These are phyloP conservation scores for Cyberlindnera misumaiensis DNA, from an alignment of 805 yeast species.

Conservation along the genomic window DNA sequence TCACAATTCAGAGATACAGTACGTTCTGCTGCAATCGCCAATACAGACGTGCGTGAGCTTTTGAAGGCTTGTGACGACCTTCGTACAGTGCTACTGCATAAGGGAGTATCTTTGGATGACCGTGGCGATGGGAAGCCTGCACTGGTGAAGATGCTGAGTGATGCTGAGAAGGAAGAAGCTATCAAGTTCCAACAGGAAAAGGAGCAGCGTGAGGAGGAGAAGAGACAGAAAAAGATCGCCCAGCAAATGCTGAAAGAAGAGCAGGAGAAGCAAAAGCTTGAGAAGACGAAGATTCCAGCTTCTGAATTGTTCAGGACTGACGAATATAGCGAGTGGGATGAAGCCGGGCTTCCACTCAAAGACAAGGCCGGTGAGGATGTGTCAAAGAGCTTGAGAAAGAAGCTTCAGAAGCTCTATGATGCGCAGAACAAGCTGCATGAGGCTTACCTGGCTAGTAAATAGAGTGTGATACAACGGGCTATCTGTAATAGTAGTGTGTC, in stretches of 20 bases:
- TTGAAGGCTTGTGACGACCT: slow-evolving; percentile 68
- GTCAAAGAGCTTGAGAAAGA: slow-evolving; percentile 80
- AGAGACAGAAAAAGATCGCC: slow-evolving; percentile 53
- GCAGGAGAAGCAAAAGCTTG: slow-evolving; percentile 56
- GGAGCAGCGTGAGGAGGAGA: slow-evolving; percentile 45
- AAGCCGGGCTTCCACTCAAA: slow-evolving; percentile 72
- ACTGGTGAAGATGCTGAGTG: slow-evolving; percentile 71
- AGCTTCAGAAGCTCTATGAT: slow-evolving; percentile 68
- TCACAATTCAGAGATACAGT: slow-evolving; percentile 79
- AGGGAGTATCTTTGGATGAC: slow-evolving; percentile 87
- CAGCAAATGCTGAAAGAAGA: slow-evolving; percentile 48
- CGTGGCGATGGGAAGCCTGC: slow-evolving; percentile 74
- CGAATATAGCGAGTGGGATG: slow-evolving; percentile 76
- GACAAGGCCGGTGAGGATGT: slow-evolving; percentile 75
- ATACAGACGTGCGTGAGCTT: slow-evolving; percentile 42
- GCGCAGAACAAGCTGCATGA: slow-evolving; percentile 78
- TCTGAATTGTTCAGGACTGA: slow-evolving; percentile 61
- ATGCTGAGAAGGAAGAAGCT: slow-evolving; percentile 61
- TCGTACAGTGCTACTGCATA: slow-evolving; percentile 61
- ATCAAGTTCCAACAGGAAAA: slow-evolving; percentile 50
- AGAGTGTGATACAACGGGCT: no score
- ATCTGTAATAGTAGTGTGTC: no score
- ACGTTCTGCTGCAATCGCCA: slow-evolving; percentile 64
- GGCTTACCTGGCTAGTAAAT: slow-evolving; percentile 36
- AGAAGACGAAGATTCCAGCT: slow-evolving; percentile 66